Base-by-base conservation (phyloP, 495 filamentous ascomycete genomes). In the Hypoxylon trugodes region DNA sequence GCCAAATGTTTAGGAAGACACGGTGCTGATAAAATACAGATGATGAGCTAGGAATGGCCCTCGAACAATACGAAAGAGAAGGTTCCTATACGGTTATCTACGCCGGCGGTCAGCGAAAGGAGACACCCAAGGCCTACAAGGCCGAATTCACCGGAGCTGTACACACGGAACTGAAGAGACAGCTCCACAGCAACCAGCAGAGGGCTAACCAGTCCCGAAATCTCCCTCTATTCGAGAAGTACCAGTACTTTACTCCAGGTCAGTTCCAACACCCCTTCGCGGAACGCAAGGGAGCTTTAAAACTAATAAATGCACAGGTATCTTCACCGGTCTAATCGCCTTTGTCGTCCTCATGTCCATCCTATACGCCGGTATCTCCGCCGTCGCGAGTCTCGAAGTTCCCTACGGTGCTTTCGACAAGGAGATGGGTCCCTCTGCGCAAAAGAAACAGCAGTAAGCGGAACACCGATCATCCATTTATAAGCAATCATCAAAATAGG, bases 331-430 rank as follows among this genome's bases (percentile, higher is more conserved):
- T 10, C 73, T 96, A 18, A 69, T 93, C 24, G 67, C 69, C 3
- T 41, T 77, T 1, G 33, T 92, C 21, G 66, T 97, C 30, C 82
- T 96, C 38, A 68, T 96, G 32, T 75, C 82, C 16, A 91, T 98
- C 61, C 75, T 96, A 13, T 88, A 87, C 68, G 87, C 92, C 46
- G 95, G 86, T 19, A 78, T 98, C 45, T 83, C 69, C 52, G 92
- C 90, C 16, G 76, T 98, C 5, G 76, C 83, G 4, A 93, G 92
- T 59, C 79, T 98, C 32, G 79, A 96, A 74, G 90, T 98, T 9
- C 87, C 90, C 7, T 98, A 98, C 77, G 90, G 88, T 43, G 93
- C 95, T 1, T 98, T 98, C 73, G 93, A 96, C 70, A 96, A 95
- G 82, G 94, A 97, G 73, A 96, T 91, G 77, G 91, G 93, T 0